Evolutionary conservation across 352 stramenopile species (phyloP), one percentile per base, ranked within the genome.

Genomic region (Thraustochytrium sp.): DNA sequence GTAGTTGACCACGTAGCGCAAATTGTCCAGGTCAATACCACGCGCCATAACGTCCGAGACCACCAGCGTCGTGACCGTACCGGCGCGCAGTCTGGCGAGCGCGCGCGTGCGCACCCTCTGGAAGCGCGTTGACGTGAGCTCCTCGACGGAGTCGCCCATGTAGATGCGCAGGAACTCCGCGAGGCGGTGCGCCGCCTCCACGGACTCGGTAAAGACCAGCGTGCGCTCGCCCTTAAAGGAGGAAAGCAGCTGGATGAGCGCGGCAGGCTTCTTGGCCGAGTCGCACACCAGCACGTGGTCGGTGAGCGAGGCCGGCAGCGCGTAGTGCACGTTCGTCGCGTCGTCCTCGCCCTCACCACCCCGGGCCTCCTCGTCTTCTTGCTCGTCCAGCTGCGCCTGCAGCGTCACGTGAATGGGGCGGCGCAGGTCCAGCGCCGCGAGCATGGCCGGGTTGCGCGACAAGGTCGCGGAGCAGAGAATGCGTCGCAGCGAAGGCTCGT

Each of bases 381-480:
- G 8, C 54, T 8, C 23, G 54, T 31, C n/a, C 54, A 63, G n/a
- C 54, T 8, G 8, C 48, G 51, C 59, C 26, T 53, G 29, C 89
- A 61, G 91, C 87, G 91, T 94, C 62, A 97, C 97, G 80, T 98
- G 87, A 82, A 97, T 94, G 2, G 96, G 95, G 88, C 98, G 96
- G 61, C 92, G 92, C 86, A 99, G 93, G 34, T 92, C 91, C 44
- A 99, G 94, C 1, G 93, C 89, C 1, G 96, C 94, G 54, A 99
- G 89, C 85, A 98, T 98, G 72, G 96, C 90, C 56, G 96, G 96
- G 90, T 99, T 97, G 31, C 92, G 92, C 64, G 95, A 98, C 54
- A 99, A 87, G 21, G 97, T 99, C 29, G 97, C 96, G n/a, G 96
- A 99, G 64, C 98, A 92, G 42, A 99, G 87, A 40, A 99, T 90